Evolutionary conservation across 2,329 filamentous ascomycete genomes (phyloP).

Genomic region (Neopestalotiopsis clavispora): DNA sequence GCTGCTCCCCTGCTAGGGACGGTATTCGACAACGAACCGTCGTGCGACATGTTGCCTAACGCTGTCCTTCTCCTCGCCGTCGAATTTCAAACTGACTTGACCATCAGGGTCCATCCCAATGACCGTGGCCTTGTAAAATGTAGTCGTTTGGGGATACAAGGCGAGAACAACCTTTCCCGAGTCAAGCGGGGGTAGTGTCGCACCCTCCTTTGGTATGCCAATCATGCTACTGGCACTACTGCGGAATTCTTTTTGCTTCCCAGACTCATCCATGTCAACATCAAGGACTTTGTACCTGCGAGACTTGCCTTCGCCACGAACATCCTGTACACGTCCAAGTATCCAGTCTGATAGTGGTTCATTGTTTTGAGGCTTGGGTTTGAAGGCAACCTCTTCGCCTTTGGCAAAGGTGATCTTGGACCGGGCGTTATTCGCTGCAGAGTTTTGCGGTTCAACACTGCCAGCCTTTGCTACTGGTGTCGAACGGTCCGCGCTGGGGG

Average conservation of each 20-base stretch:
- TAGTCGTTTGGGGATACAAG: constrained; percentile 82
- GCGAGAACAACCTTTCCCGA: constrained; percentile 76
- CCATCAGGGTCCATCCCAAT: constrained; percentile 66
- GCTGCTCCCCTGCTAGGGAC: constrained; percentile 33
- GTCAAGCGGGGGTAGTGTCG: constrained; percentile 64
- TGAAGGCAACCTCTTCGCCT: constrained; percentile 71
- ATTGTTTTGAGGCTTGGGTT: constrained; percentile 56
- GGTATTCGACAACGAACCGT: constrained; percentile 77
- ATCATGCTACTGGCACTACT: constrained; percentile 79
- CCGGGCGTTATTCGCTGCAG: constrained; percentile 42
- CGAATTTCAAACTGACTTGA: constrained; percentile 73
- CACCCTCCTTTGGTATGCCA: constrained; percentile 66
- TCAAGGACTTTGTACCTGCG: constrained; percentile 81
- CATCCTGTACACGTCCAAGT: constrained; percentile 76
- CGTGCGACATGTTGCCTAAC: constrained; percentile 78
- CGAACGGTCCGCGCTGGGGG: constrained; percentile 54
- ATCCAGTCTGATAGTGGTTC: constrained; percentile 67
- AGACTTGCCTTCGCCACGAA: constrained; percentile 78
- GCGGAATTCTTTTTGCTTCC: constrained; percentile 70
- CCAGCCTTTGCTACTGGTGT: constrained; percentile 38
- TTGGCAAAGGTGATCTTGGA: constrained; percentile 63
- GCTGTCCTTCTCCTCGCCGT: constrained; percentile 76
- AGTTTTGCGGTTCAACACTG: constrained; percentile 58
- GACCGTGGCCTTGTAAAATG: constrained; percentile 84
- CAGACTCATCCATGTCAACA: constrained; percentile 74